Evolutionary conservation across 2,329 filamentous ascomycete species (phyloP), one percentile per base, ranked within the genome.

Genomic region (Cercospora sp.): DNA sequence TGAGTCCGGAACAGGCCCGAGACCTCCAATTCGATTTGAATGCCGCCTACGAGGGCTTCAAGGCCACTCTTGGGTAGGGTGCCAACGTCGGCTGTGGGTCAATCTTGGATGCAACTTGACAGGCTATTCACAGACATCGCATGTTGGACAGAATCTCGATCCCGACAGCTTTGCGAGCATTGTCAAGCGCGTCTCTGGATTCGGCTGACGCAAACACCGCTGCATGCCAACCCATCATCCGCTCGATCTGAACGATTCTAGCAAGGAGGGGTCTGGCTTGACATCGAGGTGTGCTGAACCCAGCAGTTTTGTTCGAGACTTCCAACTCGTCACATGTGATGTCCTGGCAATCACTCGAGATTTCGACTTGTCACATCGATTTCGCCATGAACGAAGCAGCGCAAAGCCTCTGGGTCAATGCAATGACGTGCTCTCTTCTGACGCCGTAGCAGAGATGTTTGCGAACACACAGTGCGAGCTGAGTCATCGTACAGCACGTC

Each of bases 21-120:
- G 93, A 99, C 79, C 83, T 98, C 73, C 91, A 95, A 73, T 88
- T 97, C 79, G 94, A 98, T 78, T 97, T 98, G 76, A 93, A 97
- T 77, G 90, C 92, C 76, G 94, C 94, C 48, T 98, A 98, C 77
- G 90, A 94, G 75, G 94, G 94, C 1, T 98, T 98, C 80, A 97
- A 97, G 80, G 88, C 86, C 62, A 93, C 89, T 3, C 82, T 97
- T 77, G 82, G 78, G 59, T 78, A 66, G 75, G 53, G 51, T 28
- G 13, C 48, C 13, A 53, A 2, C 23, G 13, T 28, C 26, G 48
- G 10, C 12, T 28, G 6, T 13, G 6, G 4, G 26, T 26, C 13
- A 20, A 51, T 51, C 3, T 13, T 13, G 48, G 48, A 23, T 62
- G 42, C 31, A 18, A 12, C 9, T 8, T 6, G 13, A 28, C 20